Evolutionary conservation across 192 early-diverging fungal species (phyloP).

Genomic region (Linnemannia schmuckeri): DNA sequence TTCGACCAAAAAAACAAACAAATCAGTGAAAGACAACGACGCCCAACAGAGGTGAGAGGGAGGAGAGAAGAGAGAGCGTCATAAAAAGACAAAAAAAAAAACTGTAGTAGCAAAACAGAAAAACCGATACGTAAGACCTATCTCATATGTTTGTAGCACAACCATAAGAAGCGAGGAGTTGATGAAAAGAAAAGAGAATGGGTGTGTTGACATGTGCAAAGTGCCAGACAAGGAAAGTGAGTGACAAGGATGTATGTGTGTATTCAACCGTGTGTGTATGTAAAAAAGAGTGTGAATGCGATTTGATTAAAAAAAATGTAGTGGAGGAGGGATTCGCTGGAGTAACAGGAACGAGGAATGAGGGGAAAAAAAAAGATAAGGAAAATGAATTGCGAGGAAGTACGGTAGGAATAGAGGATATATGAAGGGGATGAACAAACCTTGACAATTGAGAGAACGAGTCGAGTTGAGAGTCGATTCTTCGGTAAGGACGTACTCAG

Average conservation of each 20-base stretch:
- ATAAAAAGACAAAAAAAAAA: too few relatives aligned
- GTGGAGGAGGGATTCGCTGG: neutral
- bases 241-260: neutral
- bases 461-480: too few relatives aligned
- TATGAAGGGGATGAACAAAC: neutral
- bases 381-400: neutral
- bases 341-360: neutral
- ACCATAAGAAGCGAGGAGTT: neutral
- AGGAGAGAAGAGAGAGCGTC: neutral
- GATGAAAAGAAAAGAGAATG: neutral
- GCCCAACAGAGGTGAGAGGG: neutral
- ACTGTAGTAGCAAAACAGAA: neutral
- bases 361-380: neutral
- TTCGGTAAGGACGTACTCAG: neutral
- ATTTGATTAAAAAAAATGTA: neutral
- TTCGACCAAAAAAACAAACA: neutral
- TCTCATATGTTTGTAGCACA: slow-evolving; percentile 6
- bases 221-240: neutral
- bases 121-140: neutral
- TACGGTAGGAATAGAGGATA: neutral
- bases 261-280: neutral
- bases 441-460: neutral
- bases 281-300: neutral
- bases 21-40: neutral
- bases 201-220: neutral